phyloP scores from a whole-genome alignment of 1,284 basidiomycete genomes.

The Stygiomarasmius scandens region DNA sequence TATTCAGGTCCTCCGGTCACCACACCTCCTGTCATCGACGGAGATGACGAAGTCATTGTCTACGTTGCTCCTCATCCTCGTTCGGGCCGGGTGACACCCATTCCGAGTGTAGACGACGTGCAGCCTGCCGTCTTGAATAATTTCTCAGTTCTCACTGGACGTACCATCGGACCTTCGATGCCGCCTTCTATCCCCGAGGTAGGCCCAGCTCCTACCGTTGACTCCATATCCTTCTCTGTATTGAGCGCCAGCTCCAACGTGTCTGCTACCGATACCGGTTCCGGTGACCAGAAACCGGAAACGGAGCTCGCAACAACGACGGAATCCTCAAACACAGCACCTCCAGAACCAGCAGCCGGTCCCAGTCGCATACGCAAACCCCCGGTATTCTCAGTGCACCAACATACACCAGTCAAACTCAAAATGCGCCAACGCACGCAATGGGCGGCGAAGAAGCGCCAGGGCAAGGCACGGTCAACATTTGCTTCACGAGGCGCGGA shows the following conservation, averaged over 20 bases:
- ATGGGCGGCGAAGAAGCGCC: slow-evolving; percentile 21
- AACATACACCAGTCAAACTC: slow-evolving; percentile 17
- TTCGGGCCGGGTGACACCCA: slow-evolving; percentile 19
- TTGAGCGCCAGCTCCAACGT: background rate
- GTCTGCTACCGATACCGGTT: background rate
- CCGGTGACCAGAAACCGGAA: background rate
- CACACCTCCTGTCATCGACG: slow-evolving; percentile 33
- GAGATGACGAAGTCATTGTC: slow-evolving; percentile 58
- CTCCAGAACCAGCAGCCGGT: background rate
- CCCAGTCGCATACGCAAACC: slow-evolving; percentile 7
- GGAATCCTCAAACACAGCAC: background rate
- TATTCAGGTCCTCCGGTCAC: slow-evolving; percentile 31
- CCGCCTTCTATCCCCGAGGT: background rate
- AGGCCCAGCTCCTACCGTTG: slow-evolving; percentile 13
- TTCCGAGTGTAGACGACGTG: slow-evolving; percentile 15
- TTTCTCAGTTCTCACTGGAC: slow-evolving; percentile 34
- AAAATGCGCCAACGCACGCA: slow-evolving; percentile 27
- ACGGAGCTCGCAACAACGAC: background rate
- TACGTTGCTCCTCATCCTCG: slow-evolving; percentile 64
- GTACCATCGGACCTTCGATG: slow-evolving; percentile 6
- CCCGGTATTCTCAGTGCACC: slow-evolving; percentile 24
- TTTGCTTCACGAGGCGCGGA: slow-evolving; percentile 61
- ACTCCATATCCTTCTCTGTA: slow-evolving; percentile 29
- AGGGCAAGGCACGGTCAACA: slow-evolving; percentile 29
- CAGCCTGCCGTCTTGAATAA: slow-evolving; percentile 4